Evolutionary conservation across 78 protist genomes (phyloP).

Genomic region (Bodo saltans): DNA sequence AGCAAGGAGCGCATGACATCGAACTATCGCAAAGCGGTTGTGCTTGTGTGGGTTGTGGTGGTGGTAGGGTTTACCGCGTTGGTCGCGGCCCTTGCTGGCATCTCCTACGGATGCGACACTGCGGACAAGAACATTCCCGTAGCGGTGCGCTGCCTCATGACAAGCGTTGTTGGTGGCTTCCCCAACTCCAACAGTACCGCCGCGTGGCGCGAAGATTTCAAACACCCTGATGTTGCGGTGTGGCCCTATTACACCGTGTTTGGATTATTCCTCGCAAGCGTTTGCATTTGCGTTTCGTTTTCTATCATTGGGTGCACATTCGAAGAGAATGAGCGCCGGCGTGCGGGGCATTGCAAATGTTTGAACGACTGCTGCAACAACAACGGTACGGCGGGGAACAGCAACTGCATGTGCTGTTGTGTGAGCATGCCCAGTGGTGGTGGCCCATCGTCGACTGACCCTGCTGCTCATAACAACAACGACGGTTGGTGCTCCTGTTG

Average conservation of each 20-base stretch:
- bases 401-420: too few species aligned
- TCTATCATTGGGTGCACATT: background rate
- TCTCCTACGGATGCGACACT: background rate
- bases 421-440: too few species aligned
- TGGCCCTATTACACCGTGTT: background rate
- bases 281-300: background rate
- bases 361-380: too few species aligned
- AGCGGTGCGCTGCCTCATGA: background rate
- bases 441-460: too few species aligned
- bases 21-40: background rate
- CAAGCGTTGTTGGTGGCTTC: background rate
- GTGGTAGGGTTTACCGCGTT: background rate
- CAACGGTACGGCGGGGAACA: too few species aligned
- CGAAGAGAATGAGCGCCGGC: background rate
- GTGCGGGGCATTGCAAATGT: too few species aligned
- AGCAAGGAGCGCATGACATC: background rate
- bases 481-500: too few species aligned
- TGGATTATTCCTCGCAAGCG: background rate
- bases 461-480: too few species aligned
- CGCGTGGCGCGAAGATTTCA: background rate
- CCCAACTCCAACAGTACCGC: background rate
- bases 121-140: background rate
- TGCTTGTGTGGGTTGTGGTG: background rate
- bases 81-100: background rate
- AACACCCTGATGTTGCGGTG: background rate